These are phyloP conservation scores for Talaromyces albobiverticillius DNA, from an alignment of 2,329 filamentous ascomycete species.

Conservation along the genomic window DNA sequence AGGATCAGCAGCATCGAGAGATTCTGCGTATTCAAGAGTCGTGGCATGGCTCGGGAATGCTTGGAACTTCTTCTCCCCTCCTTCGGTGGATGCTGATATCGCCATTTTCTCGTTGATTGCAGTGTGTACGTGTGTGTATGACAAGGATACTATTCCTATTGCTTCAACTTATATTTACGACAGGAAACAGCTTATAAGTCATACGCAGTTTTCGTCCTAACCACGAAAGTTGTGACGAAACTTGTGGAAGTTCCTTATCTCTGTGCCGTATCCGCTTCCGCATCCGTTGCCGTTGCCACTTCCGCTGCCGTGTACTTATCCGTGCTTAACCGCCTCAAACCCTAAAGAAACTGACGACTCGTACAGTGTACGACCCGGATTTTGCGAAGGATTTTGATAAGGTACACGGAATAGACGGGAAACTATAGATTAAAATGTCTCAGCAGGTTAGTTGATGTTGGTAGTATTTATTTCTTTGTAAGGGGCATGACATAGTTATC, in stretches of 20 bases:
- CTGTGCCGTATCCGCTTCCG: constrained; percentile 15
- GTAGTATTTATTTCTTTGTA: too few species aligned
- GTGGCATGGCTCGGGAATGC: constrained; percentile 25
- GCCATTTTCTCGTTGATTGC: constrained; percentile 7
- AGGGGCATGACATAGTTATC: too few species aligned
- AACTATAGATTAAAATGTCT: too few species aligned
- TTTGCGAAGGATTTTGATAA: not conserved
- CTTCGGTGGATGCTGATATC: not conserved
- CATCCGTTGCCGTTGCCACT: constrained; percentile 15
- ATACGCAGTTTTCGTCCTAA: too few species aligned
- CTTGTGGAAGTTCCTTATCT: not conserved
- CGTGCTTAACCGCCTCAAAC: not conserved
- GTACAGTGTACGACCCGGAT: not conserved
- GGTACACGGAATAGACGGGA: not conserved
- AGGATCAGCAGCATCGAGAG: constrained; percentile 60
- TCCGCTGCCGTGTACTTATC: constrained; percentile 12
- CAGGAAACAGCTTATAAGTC: too few species aligned
- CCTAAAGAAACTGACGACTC: not conserved
- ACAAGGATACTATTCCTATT: too few species aligned
- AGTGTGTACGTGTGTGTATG: too few species aligned
- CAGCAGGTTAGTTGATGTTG: too few species aligned
- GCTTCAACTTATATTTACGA: too few species aligned
- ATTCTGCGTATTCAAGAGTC: constrained; percentile 37
- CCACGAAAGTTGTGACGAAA: too few species aligned
- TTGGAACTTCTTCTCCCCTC: not conserved